Conservation (phyloP, 768 basidiomycete genomes). For the Mycena capillaripes region DNA sequence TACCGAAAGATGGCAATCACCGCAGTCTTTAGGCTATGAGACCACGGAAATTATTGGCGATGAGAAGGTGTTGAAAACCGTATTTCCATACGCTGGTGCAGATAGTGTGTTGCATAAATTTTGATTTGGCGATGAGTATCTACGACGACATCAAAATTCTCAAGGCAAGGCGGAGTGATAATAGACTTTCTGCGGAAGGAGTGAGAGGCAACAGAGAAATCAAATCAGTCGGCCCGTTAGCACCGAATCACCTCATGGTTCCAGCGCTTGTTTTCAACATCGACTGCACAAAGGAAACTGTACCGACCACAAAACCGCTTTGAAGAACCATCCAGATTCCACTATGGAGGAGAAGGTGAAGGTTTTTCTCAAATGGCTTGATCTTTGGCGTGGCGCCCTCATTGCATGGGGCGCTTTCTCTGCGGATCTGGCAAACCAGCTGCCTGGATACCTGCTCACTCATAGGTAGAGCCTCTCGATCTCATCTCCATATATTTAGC, state of each 20-base stretch:
- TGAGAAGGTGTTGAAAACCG: too few relatives aligned
- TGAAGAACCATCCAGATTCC: neutral
- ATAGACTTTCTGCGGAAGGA: too few relatives aligned
- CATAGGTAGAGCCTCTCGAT: neutral
- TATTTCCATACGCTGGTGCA: too few relatives aligned
- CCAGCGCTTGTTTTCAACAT: neutral
- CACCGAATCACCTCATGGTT: neutral
- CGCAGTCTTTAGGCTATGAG: too few relatives aligned
- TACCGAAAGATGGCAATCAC: too few relatives aligned
- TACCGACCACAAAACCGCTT: constrained; percentile 9
- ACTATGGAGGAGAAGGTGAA: constrained; percentile 5
- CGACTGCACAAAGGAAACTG: constrained; percentile 5
- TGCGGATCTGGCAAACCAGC: constrained; percentile 7
- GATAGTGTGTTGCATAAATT: too few relatives aligned
- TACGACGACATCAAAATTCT: too few relatives aligned
- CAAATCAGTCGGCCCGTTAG: too few relatives aligned
- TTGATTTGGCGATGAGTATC: too few relatives aligned
- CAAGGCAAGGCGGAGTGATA: too few relatives aligned
- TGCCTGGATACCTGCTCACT: neutral
- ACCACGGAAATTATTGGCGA: too few relatives aligned
- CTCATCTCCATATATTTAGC: neutral
- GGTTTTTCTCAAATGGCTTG: constrained; percentile 12
- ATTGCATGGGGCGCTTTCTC: constrained; percentile 11
- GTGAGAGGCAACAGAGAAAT: too few relatives aligned
- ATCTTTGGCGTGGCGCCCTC: constrained; percentile 10